Evolutionary conservation across 768 basidiomycete genomes (phyloP), one percentile per base, ranked within the genome.

Genomic region (Gelatoporia subvermispora): DNA sequence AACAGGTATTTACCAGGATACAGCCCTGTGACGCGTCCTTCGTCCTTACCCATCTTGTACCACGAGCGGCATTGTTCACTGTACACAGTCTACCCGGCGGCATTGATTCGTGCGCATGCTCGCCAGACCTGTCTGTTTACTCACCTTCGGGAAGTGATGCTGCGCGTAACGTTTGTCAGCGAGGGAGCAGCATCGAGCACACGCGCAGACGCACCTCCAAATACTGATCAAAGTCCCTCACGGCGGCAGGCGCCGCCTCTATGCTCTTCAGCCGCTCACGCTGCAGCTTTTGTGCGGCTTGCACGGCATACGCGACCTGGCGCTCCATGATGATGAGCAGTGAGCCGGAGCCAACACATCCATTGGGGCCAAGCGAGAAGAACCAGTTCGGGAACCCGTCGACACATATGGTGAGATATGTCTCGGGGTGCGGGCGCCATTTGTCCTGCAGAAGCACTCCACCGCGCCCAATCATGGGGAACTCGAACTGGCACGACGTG

Each of bases 371-470:
- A 11, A 77, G 56, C 18, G 66, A 59, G 45, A 73, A 68, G 68
- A 84, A 84, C 74, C 74, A 78, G 63, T 83, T 85, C n/a, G 84
- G 84, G 64, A 84, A 84, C 8, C 77, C 79, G 40, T 82, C 77
- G 20, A 78, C 72, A 17, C 76, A 72, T 22, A 84, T 59, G 7
- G 76, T 70, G 7, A 85, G 69, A 61, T 87, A 87, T 4, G 78
- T 74, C 10, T 63, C 62, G 2, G 83, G 79, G 54, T 78, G 69
- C 3, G 81, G 78, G 1, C 61, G 68, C 61, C 77, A 81, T 45
- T 73, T 73, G 17, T 77, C 70, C 45, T 72, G 70, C 3, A 85
- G 65, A 43, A 75, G 69, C 8, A 72, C 55, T 2, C 82, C 80
- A 17, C 70, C 64, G 13, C 78, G 74, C 5, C 81, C 81, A 44